Conservation (phyloP, 2,329 filamentous ascomycete species). For the Diaporthe vexans region DNA sequence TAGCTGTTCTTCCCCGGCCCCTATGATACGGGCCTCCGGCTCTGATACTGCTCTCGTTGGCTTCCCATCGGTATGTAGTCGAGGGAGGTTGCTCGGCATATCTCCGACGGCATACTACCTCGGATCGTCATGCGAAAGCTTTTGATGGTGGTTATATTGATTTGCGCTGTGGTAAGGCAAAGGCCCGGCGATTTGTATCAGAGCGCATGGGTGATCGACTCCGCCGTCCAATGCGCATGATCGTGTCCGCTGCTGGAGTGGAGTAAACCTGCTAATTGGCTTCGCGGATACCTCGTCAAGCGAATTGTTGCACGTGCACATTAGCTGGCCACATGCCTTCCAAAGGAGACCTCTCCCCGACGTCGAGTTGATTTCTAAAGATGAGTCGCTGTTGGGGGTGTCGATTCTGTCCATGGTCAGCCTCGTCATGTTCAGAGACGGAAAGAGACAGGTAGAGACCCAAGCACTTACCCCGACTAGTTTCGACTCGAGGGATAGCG, state of each 20-base stretch:
- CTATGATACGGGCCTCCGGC: background rate
- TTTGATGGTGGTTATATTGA: constrained; percentile 45
- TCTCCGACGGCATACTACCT: background rate
- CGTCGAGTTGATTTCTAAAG: constrained; percentile 47
- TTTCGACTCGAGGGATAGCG: background rate
- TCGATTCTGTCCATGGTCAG: constrained; percentile 45
- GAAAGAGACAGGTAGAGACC: background rate
- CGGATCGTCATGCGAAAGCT: constrained; percentile 43
- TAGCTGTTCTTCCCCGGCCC: background rate
- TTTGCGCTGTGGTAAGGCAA: constrained; percentile 42
- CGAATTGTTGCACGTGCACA: background rate
- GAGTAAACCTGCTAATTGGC: constrained; percentile 47
- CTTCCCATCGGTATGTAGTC: background rate
- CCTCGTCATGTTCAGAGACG: background rate
- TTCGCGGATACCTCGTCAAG: background rate
- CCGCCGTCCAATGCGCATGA: constrained; percentile 42
- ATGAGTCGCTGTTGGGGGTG: constrained; percentile 40
- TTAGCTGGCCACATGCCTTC: constrained; percentile 45
- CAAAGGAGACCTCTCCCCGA: constrained; percentile 47
- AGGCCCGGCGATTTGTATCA: background rate
- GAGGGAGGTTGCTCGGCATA: background rate
- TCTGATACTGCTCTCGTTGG: background rate
- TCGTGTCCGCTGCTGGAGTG: constrained; percentile 49
- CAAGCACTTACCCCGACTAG: background rate
- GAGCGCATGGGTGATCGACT: background rate